A percentile compares a stretch with the other conserved stretches of the same genome.
Conservation (phyloP, 345 rosid species). For the Leavenworthia alabamica region DNA sequence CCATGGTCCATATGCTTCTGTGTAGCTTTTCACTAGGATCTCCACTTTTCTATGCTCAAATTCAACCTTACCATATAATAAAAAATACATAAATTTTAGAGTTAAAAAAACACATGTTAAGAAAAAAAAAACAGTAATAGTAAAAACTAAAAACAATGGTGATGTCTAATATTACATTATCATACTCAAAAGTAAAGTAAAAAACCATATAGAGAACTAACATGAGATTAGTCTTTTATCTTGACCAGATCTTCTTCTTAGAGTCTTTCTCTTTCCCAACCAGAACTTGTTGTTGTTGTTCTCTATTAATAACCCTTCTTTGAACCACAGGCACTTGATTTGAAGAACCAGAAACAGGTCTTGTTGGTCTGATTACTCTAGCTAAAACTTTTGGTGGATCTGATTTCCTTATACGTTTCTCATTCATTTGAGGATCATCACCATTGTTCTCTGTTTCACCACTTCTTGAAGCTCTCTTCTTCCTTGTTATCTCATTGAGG, state of each 20-base stretch:
- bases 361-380: slow-evolving; percentile 45
- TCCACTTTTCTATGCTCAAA: too few species aligned
- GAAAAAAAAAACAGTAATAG: too few species aligned
- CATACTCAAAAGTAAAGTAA: too few species aligned
- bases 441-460: slow-evolving; percentile 68
- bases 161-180: too few species aligned
- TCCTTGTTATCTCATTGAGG: slow-evolving; percentile 35
- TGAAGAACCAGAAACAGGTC: slow-evolving; percentile 30
- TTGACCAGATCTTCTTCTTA: slow-evolving; percentile 78
- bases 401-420: slow-evolving; percentile 60
- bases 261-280: slow-evolving; percentile 54
- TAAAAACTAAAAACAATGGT: too few species aligned
- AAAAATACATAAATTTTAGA: too few species aligned
- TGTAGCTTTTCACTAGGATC: too few species aligned
- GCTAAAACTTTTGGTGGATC: slow-evolving; percentile 62
- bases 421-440: slow-evolving; percentile 30
- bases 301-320: slow-evolving; percentile 50
- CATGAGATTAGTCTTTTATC: slow-evolving; percentile 23
- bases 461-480: slow-evolving; percentile 65
- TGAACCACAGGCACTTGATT: slow-evolving; percentile 34
- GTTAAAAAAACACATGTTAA: too few species aligned
- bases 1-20: too few species aligned
- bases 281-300: slow-evolving; percentile 40
- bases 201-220: not conserved
- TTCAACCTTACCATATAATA: too few species aligned